Evolutionary conservation across 208 protist genomes (phyloP), one percentile per base, ranked within the genome.

Genomic region (Plasmodiophora brassicae): DNA sequence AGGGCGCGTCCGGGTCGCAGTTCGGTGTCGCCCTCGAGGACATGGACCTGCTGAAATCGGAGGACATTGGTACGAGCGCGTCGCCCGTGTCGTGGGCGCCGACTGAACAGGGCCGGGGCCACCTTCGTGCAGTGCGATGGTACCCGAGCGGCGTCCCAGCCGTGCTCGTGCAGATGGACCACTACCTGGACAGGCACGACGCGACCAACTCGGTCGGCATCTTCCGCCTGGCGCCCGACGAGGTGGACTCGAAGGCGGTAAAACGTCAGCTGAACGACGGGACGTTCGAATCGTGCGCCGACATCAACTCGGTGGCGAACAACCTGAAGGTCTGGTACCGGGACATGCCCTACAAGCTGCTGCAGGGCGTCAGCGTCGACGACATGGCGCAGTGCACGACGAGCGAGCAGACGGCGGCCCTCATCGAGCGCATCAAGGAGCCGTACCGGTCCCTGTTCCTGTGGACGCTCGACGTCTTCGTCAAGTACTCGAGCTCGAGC

Each of bases 221-320:
- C 32, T 78, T 78, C n/a, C 65, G 65, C n/a, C 65, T 78, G 41
- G 65, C 65, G n/a, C 65, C 65, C 32, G 65, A 78, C n/a, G 65
- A 78, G 65, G n/a, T 5, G 10, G 65, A 78, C n/a, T 78, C 65
- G 5, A 78, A 78, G 41, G n/a, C n/a, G 5, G 65, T 78, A 8
- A 78, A 78, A 32, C 5, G n/a, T 5, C 65, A 78, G n/a, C 65
- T 78, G 32, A 78, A 78, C n/a, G 65, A 78, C 41, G 65, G 65
- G 32, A 78, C 65, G 65, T 78, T 78, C 65, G 32, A 38, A 36
- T n/a, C 32, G 41, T 78, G 65, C 41, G 32, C 32, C 32, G 65
- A 78, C n/a, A 78, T 78, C 65, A 78, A 78, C n/a, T 78, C 65
- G 41, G 65, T 78, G 5, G 65, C 65, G 10, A 78, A 78, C 41